phyloP scores from a whole-genome alignment of 305 asterid genomes.

The Salvia sclarea region DNA sequence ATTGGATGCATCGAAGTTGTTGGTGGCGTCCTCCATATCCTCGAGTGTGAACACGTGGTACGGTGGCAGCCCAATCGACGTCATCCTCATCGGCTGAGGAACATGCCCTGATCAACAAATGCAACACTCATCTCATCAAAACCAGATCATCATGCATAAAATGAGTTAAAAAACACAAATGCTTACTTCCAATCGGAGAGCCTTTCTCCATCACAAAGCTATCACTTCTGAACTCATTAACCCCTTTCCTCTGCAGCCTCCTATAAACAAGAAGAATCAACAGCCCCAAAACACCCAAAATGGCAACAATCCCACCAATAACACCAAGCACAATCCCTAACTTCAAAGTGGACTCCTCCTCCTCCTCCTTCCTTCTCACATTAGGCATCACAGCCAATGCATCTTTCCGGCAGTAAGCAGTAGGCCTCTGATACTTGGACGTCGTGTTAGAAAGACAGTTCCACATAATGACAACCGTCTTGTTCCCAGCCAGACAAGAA shows the following conservation, averaged over 20 bases:
- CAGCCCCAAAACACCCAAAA: slow-evolving; percentile 51
- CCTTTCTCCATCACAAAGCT: slow-evolving; percentile 63
- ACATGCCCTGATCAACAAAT: slow-evolving; percentile 48
- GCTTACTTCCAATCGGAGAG: slow-evolving; percentile 68
- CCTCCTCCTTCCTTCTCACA: slow-evolving; percentile 30
- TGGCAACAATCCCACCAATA: slow-evolving; percentile 58
- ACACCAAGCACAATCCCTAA: slow-evolving; percentile 79
- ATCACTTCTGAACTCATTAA: slow-evolving; percentile 45
- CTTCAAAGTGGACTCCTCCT: slow-evolving; percentile 51
- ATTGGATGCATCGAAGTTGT: slow-evolving; percentile 72
- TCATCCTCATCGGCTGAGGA: slow-evolving; percentile 72
- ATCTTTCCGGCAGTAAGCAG: slow-evolving; percentile 73
- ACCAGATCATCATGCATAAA: not conserved
- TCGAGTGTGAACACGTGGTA: slow-evolving; percentile 83
- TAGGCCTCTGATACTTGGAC: slow-evolving; percentile 62
- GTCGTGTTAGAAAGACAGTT: slow-evolving; percentile 73
- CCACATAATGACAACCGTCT: slow-evolving; percentile 54
- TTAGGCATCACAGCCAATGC: slow-evolving; percentile 91
- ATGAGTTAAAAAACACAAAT: not conserved
- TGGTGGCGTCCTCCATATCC: slow-evolving; percentile 93
- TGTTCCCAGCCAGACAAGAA: slow-evolving; percentile 64
- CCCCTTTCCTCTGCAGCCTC: slow-evolving; percentile 42
- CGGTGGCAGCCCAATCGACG: slow-evolving; percentile 79
- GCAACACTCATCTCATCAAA: not conserved
- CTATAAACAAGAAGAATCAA: slow-evolving; percentile 53